Evolutionary conservation across 1,284 basidiomycete genomes (phyloP).

Genomic region (Ustilago vetiveriae): DNA sequence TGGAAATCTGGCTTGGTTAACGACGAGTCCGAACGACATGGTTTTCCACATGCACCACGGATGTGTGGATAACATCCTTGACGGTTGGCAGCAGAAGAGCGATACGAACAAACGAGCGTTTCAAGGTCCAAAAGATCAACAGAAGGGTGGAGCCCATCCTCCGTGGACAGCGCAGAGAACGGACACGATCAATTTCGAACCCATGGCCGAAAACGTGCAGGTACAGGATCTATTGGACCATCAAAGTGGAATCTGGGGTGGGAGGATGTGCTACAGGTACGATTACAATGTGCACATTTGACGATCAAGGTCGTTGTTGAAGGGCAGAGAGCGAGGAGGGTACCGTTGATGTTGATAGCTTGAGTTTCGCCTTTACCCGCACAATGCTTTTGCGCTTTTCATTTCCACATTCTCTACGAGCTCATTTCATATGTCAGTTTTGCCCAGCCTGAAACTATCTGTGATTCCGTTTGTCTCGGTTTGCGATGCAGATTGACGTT

Average conservation of each 20-base stretch:
- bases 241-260: constrained; percentile 19
- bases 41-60: constrained; percentile 22
- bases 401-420: too few relatives aligned
- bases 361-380: too few relatives aligned
- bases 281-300: constrained; percentile 17
- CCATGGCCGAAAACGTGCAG: constrained; percentile 22
- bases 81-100: constrained; percentile 17
- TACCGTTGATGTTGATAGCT: too few relatives aligned
- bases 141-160: constrained; percentile 9
- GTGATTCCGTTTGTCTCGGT: too few relatives aligned
- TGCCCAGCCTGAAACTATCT: too few relatives aligned
- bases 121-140: constrained; percentile 31
- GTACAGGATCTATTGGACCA: constrained; percentile 29
- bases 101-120: constrained; percentile 11
- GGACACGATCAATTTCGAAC: constrained; percentile 29
- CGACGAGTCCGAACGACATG: constrained; percentile 15
- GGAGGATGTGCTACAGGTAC: constrained; percentile 36
- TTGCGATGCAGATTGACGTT: too few relatives aligned
- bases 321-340: too few relatives aligned
- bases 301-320: not conserved
- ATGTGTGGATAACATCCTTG: constrained; percentile 13
- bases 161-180: constrained; percentile 19
- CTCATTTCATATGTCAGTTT: too few relatives aligned
- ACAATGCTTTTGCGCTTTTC: too few relatives aligned
- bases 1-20: constrained; percentile 30